These are phyloP conservation scores for Megacollybia platyphylla DNA, from an alignment of 1,284 basidiomycete genomes.

Conservation along the genomic window DNA sequence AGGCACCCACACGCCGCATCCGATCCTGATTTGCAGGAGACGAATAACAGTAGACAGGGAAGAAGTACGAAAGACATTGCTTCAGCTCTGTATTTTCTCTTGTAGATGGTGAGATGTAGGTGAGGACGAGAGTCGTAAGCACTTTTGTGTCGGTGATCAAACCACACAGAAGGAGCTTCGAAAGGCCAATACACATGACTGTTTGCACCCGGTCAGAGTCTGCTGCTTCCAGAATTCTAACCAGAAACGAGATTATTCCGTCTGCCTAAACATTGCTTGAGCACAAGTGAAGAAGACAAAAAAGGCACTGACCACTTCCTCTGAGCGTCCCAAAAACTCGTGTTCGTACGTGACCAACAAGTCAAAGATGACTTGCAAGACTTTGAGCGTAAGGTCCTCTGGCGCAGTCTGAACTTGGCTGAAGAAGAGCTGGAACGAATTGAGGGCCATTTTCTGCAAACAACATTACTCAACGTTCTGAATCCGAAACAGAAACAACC, in stretches of 20 bases:
- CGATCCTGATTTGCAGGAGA: constrained; percentile 68
- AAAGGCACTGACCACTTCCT: constrained; percentile 30
- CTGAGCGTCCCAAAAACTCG: constrained; percentile 52
- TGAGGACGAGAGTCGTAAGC: constrained; percentile 65
- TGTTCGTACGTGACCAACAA: constrained; percentile 83
- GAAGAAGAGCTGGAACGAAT: constrained; percentile 86
- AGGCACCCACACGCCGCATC: constrained; percentile 55
- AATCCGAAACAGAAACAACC: constrained; percentile 18
- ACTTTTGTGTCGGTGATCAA: constrained; percentile 78
- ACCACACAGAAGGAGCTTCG: constrained; percentile 84
- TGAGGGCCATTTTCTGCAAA: constrained; percentile 72
- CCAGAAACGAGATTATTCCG: constrained; percentile 63
- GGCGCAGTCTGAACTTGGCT: constrained; percentile 74
- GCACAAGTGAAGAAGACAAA: not conserved
- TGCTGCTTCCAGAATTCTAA: constrained; percentile 63
- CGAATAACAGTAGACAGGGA: constrained; percentile 89
- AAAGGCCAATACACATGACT: constrained; percentile 71
- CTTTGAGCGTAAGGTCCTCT: constrained; percentile 67
- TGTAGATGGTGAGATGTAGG: constrained; percentile 85
- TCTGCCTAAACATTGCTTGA: constrained; percentile 34
- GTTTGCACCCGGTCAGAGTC: constrained; percentile 74
- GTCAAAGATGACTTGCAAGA: constrained; percentile 85
- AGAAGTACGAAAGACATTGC: constrained; percentile 93
- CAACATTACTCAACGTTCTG: constrained; percentile 3
- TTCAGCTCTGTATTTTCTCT: constrained; percentile 76